phyloP scores from a whole-genome alignment of 257 asterid species.

The Ilex aquifolium region DNA sequence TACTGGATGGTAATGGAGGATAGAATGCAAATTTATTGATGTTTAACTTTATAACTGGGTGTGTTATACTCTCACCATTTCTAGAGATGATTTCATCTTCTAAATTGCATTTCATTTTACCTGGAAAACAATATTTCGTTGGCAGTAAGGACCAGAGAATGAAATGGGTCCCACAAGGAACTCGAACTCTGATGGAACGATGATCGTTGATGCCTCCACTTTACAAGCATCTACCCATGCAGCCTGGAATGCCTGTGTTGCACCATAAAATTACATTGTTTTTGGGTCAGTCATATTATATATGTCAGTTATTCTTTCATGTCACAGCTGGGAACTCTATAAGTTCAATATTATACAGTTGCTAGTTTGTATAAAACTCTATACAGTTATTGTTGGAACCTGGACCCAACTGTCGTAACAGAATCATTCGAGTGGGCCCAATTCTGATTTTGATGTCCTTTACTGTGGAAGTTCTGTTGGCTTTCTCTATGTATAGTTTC shows the following conservation, averaged over 20 bases:
- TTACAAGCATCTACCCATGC: conserved; percentile 93
- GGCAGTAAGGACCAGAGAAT: conserved; percentile 89
- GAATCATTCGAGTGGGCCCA: conserved; percentile 43
- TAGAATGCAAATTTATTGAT: no score
- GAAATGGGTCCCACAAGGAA: conserved; percentile 90
- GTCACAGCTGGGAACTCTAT: neutral
- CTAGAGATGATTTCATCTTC: neutral
- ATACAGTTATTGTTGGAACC: conserved; percentile 14
- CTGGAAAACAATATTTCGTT: conserved; percentile 85
- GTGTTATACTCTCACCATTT: no score
- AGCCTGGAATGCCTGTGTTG: conserved; percentile 71
- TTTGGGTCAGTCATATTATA: neutral
- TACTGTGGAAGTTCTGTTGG: conserved; percentile 29
- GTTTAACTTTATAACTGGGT: no score
- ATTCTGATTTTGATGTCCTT: conserved; percentile 20
- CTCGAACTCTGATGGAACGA: conserved; percentile 50
- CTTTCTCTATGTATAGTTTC: conserved; percentile 10
- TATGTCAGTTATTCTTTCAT: neutral
- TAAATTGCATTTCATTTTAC: conserved; percentile 18
- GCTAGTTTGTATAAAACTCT: conserved; percentile 16
- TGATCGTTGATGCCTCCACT: conserved; percentile 52
- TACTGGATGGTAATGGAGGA: neutral
- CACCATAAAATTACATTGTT: neutral
- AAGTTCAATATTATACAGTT: conserved; percentile 11
- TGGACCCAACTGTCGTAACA: conserved; percentile 28